Conservation (phyloP, 352 stramenopile species). For the Elongisporangium anandrum region DNA sequence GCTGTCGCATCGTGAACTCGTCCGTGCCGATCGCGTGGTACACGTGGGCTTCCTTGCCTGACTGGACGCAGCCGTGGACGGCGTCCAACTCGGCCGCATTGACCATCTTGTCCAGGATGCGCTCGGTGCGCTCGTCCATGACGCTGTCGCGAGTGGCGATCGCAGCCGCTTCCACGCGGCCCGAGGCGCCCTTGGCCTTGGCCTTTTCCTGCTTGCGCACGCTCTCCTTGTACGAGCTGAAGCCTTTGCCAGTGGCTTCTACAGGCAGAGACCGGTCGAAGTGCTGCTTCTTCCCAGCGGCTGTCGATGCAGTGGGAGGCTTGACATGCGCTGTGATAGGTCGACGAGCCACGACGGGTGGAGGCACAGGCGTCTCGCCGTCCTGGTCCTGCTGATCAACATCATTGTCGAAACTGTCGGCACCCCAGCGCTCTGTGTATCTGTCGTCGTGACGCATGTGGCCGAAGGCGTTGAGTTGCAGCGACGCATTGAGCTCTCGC, state of each 20-base stretch:
- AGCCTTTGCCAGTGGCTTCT: constrained; percentile 26
- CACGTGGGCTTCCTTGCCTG: constrained; percentile 80
- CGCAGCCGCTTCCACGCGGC: constrained; percentile 40
- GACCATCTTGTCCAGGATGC: constrained; percentile 73
- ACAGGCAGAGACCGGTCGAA: constrained; percentile 29
- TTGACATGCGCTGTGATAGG: constrained; percentile 13
- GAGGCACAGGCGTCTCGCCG: neutral
- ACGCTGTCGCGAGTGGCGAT: constrained; percentile 70
- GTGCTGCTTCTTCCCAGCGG: constrained; percentile 23
- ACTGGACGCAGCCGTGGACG: constrained; percentile 73
- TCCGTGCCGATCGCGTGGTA: constrained; percentile 67
- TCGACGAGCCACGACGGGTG: constrained; percentile 20
- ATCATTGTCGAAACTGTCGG: constrained; percentile 31
- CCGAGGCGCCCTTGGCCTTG: constrained; percentile 47
- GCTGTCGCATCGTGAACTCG: constrained; percentile 22
- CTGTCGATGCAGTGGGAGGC: constrained; percentile 6
- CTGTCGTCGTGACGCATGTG: constrained; percentile 26
- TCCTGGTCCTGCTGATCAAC: neutral
- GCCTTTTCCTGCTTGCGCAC: constrained; percentile 49
- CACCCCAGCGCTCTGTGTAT: constrained; percentile 28
- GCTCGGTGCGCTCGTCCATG: constrained; percentile 68
- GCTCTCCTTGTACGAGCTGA: constrained; percentile 54
- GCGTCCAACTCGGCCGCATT: constrained; percentile 63
- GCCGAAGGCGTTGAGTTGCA: constrained; percentile 27
- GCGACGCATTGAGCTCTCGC: constrained; percentile 32